Conservation (phyloP, 306 rosid genomes). For the Trifolium repens region DNA sequence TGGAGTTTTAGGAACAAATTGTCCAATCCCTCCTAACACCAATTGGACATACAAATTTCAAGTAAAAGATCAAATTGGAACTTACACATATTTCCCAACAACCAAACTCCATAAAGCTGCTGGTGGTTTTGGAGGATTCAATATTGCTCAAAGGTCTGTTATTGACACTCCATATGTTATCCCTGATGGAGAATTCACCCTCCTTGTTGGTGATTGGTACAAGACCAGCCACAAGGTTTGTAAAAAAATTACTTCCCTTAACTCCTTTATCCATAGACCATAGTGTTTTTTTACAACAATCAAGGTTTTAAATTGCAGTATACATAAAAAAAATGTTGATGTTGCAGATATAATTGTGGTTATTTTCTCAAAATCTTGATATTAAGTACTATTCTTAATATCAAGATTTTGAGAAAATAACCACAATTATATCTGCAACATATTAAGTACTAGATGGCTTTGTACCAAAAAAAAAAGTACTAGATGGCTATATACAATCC, state of each 20-base stretch:
- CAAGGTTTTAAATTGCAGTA: too few species aligned
- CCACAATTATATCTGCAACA: too few species aligned
- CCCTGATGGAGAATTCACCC: conserved; percentile 65
- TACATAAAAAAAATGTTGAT: too few species aligned
- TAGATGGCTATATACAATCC: too few species aligned
- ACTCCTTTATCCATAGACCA: not conserved
- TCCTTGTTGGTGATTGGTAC: conserved; percentile 81
- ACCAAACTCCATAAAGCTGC: conserved; percentile 70
- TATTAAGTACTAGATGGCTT: too few species aligned
- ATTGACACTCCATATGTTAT: conserved; percentile 69
- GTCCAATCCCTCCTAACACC: conserved; percentile 82
- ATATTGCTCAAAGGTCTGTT: conserved; percentile 65
- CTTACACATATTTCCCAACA: conserved; percentile 75
- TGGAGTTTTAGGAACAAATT: conserved; percentile 86
- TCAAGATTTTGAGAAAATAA: too few species aligned
- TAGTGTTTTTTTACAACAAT: too few species aligned
- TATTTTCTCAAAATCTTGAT: too few species aligned
- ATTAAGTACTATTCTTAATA: too few species aligned
- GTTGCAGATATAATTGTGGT: too few species aligned
- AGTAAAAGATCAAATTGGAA: conserved; percentile 83
- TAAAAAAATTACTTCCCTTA: not conserved
- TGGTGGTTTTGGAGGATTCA: conserved; percentile 82
- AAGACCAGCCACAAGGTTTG: conserved; percentile 64
- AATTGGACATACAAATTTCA: conserved; percentile 91
- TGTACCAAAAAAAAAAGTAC: too few species aligned